phyloP scores from a whole-genome alignment of 73 alveolate species.

The Durusdinium trenchii region DNA sequence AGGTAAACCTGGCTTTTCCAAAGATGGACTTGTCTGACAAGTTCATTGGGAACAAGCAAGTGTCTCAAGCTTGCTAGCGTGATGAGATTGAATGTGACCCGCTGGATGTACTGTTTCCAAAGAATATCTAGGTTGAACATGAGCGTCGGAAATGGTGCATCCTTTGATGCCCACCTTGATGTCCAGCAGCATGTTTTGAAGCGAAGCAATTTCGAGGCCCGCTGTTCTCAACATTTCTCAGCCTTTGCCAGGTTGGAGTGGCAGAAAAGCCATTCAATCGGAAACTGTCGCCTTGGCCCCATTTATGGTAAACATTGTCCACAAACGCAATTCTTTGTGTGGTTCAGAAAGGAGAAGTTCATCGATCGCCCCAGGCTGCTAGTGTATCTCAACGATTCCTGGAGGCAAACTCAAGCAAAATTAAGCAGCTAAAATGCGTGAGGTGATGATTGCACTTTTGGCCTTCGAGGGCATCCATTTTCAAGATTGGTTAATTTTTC shows the following conservation, averaged over 20 bases:
- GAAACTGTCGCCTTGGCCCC: conserved; percentile 20
- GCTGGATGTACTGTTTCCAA: neutral
- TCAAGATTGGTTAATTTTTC: neutral
- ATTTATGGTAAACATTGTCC: neutral
- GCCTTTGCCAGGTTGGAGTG: conserved; percentile 64
- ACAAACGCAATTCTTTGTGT: no score
- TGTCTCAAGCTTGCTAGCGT: neutral
- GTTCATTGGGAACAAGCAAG: conserved; percentile 70
- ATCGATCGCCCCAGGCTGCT: conserved; percentile 39
- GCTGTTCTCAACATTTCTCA: neutral
- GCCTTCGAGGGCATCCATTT: neutral
- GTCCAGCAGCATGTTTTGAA: neutral
- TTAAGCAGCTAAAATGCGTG: neutral
- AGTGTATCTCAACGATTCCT: conserved; percentile 56
- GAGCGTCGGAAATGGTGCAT: conserved; percentile 86
- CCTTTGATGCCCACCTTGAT: conserved; percentile 78
- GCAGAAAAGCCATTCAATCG: conserved; percentile 89
- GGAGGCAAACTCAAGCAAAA: no score
- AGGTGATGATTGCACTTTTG: neutral
- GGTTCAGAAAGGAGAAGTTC: neutral
- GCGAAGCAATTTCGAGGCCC: neutral
- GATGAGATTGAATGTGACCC: neutral
- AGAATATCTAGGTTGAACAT: conserved; percentile 47
- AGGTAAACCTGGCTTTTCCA: conserved; percentile 79
- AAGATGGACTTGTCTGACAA: conserved; percentile 66